Conservation (phyloP, 768 basidiomycete genomes). For the Trametes cubensis region DNA sequence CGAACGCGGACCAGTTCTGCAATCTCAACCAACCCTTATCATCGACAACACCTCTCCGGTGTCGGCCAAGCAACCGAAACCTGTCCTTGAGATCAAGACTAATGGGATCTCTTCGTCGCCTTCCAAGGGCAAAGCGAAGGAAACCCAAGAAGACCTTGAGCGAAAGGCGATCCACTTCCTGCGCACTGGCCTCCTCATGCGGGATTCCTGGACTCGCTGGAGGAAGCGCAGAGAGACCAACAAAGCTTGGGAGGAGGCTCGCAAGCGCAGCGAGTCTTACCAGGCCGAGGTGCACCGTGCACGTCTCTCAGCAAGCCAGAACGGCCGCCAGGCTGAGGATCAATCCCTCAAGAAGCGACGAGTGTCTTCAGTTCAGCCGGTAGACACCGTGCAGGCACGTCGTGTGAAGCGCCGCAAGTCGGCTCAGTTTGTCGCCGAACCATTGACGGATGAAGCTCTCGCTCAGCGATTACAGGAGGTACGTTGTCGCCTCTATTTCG, state of each 20-base stretch:
- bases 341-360: slow-evolving; percentile 32
- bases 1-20: not conserved
- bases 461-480: slow-evolving; percentile 72
- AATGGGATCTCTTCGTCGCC: slow-evolving; percentile 15
- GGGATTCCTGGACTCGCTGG: slow-evolving; percentile 33
- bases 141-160: slow-evolving; percentile 12
- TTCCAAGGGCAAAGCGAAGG: slow-evolving; percentile 18
- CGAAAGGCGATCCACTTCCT: slow-evolving; percentile 8
- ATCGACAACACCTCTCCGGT: not conserved
- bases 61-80: slow-evolving; percentile 5
- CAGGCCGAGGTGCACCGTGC: slow-evolving; percentile 49
- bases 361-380: slow-evolving; percentile 15
- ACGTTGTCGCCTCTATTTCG: slow-evolving; percentile 2
- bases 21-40: slow-evolving; percentile 20
- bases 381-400: slow-evolving; percentile 32
- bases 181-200: slow-evolving; percentile 36
- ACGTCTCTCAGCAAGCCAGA: slow-evolving; percentile 36
- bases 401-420: slow-evolving; percentile 42
- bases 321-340: slow-evolving; percentile 4
- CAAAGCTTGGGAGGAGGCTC: slow-evolving; percentile 62
- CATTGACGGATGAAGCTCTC: slow-evolving; percentile 65
- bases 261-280: slow-evolving; percentile 61
- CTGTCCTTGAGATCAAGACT: slow-evolving; percentile 18
- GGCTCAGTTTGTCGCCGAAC: slow-evolving; percentile 49
- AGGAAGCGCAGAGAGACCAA: slow-evolving; percentile 9